Base-by-base conservation (phyloP, 2,329 filamentous ascomycete genomes). In the Tolypocladium cylindrosporum region DNA sequence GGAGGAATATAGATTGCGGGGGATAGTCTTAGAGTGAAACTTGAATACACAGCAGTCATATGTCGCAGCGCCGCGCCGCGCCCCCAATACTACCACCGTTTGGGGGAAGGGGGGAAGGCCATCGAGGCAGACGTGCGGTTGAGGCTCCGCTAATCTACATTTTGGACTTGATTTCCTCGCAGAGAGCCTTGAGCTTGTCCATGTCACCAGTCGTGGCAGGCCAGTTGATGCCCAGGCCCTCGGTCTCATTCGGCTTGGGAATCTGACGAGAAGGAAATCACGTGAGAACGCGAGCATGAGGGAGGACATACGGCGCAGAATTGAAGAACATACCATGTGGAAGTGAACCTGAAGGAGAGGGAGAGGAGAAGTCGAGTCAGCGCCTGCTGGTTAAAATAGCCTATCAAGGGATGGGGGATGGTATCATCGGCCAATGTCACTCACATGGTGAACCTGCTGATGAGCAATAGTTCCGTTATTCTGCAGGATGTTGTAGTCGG, bases 381-480 rank as follows among this genome's bases (percentile, higher is more conserved):
- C 48, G 2, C 6, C 48, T 13, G 48, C 34, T 14, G 19, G 9
- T 36, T 11, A n/a, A 5, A 16, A 19, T 5, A 21, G 31, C 31
- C 1, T 13, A n/a, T 37, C 48, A 31, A 37, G 48, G 19, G 8
- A 27, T 52, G 34, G 31, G 31, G 19, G 31, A 10, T 16, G 34
- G 6, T n/a, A 14, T 34, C 9, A 10, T 21, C 31, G 19, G 48
- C 19, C 19, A 13, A 4, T 11, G 4, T 24, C 8, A 60, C 85
- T 76, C 77, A 94, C 93, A 76, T 99, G 94, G 65, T 91, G 88
- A 61, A 99, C 93, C 62, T 88, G 79, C 77, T 97, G 94, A 74
- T 99, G 94, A 21, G 94, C 94, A 67, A 93, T 83, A 27, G 83
- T 79, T 56, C 94, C 94, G 69, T 99, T 99, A 77, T 99, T 99